Conservation (phyloP, 495 filamentous ascomycete genomes). For the Daldinia decipiens region DNA sequence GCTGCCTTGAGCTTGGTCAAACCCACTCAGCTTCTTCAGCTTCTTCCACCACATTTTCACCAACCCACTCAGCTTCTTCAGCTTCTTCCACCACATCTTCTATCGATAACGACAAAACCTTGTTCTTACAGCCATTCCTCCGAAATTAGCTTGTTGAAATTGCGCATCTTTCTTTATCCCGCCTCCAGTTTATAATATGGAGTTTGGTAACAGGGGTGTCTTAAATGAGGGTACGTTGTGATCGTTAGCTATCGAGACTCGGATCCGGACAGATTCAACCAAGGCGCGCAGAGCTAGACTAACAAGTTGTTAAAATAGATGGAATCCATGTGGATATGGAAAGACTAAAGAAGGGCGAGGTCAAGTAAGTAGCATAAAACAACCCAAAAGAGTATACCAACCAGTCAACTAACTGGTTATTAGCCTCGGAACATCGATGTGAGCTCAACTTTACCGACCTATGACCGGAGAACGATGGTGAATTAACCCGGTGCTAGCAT, state of each 20-base stretch:
- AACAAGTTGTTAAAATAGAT: conserved; percentile 65
- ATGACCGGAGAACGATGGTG: conserved; percentile 31
- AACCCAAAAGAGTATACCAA: conserved; percentile 1
- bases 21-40: neutral
- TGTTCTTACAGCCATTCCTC: neutral
- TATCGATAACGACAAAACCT: conserved; percentile 6
- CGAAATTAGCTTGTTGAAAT: neutral
- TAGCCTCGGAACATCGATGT: conserved; percentile 98
- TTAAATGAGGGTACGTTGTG: conserved; percentile 72
- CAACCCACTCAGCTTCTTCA: neutral
- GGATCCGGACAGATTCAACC: conserved; percentile 27
- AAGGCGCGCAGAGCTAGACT: conserved; percentile 18
- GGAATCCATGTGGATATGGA: conserved; percentile 99
- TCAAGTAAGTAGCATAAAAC: conserved; percentile 71
- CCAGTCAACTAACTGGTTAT: conserved; percentile 55
- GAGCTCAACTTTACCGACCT: conserved; percentile 53
- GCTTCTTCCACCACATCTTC: conserved; percentile 21
- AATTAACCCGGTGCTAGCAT: conserved; percentile 63
- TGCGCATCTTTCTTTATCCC: neutral
- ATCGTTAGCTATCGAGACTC: conserved; percentile 8
- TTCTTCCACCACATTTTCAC: conserved; percentile 23
- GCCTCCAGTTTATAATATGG: conserved; percentile 51
- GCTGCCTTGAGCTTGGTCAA: conserved; percentile 61
- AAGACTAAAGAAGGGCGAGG: conserved; percentile 85
- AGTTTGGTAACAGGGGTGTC: conserved; percentile 72